These are phyloP conservation scores for Penicillium desertorum DNA, from an alignment of 495 filamentous ascomycete genomes.

Conservation along the genomic window DNA sequence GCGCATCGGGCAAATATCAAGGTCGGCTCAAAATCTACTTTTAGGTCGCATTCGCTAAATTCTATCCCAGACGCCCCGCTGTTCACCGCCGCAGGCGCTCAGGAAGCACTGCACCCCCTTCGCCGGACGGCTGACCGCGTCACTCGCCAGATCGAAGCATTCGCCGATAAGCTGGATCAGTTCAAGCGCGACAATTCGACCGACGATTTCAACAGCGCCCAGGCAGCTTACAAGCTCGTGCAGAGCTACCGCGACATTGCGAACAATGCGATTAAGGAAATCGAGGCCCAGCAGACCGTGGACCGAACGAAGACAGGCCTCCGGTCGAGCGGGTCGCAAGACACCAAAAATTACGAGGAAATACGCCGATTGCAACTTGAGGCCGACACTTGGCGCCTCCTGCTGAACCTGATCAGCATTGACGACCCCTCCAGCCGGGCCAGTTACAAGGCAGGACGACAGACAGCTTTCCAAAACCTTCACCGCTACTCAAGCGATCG, in stretches of 20 bases:
- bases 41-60: slow-evolving; percentile 19
- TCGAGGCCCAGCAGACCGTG: slow-evolving; percentile 38
- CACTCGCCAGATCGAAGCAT: slow-evolving; percentile 62
- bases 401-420: slow-evolving; percentile 62
- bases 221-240: slow-evolving; percentile 46
- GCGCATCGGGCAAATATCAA: slow-evolving; percentile 13
- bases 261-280: slow-evolving; percentile 42
- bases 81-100: slow-evolving; percentile 51
- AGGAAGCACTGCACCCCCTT: slow-evolving; percentile 54
- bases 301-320: slow-evolving; percentile 38
- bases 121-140: slow-evolving; percentile 59
- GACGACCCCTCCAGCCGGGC: slow-evolving; percentile 42
- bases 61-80: slow-evolving; percentile 29
- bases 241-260: slow-evolving; percentile 45
- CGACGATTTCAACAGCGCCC: slow-evolving; percentile 39
- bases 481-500: slow-evolving; percentile 61
- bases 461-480: slow-evolving; percentile 43
- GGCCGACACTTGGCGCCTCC: slow-evolving; percentile 84
- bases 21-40: slow-evolving; percentile 13
- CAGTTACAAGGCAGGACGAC: slow-evolving; percentile 38
- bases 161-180: slow-evolving; percentile 63
- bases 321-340: slow-evolving; percentile 31
- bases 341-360: slow-evolving; percentile 53
- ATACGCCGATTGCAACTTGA: slow-evolving; percentile 65
- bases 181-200: slow-evolving; percentile 47